phyloP scores from a whole-genome alignment of 371 early-diverging fungal genomes.

The Mucor indicus region DNA sequence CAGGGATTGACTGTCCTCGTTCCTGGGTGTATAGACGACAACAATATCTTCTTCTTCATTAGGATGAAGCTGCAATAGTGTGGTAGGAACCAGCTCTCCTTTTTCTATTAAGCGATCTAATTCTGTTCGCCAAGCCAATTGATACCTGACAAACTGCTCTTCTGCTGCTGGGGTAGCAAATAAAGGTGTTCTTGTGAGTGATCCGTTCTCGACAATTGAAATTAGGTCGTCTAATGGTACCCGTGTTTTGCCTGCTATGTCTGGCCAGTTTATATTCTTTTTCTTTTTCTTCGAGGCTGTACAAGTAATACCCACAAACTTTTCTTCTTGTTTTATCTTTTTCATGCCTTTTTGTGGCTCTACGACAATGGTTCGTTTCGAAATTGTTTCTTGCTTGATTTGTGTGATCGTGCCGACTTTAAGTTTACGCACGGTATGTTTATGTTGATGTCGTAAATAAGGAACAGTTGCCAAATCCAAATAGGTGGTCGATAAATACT shows the following conservation, averaged over 20 bases:
- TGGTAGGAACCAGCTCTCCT: constrained; percentile 64
- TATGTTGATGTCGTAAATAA: background rate
- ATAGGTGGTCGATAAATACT: constrained; percentile 27
- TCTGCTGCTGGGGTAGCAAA: constrained; percentile 56
- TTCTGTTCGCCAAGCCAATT: constrained; percentile 60
- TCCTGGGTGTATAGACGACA: constrained; percentile 70
- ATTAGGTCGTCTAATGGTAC: constrained; percentile 60
- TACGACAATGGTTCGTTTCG: too few species aligned
- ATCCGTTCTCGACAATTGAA: constrained; percentile 56
- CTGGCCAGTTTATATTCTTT: constrained; percentile 29
- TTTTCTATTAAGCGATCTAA: constrained; percentile 66
- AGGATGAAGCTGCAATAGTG: constrained; percentile 62
- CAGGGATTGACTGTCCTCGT: constrained; percentile 50
- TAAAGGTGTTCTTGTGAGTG: constrained; percentile 58
- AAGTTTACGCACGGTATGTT: too few species aligned
- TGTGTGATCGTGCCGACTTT: too few species aligned
- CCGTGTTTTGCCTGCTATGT: constrained; percentile 37
- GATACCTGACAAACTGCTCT: constrained; percentile 17
- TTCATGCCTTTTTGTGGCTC: too few species aligned
- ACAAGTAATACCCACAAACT: constrained; percentile 12
- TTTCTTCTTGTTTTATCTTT: too few species aligned
- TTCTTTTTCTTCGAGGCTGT: constrained; percentile 21
- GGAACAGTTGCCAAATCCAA: constrained; percentile 35
- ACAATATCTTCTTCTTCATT: constrained; percentile 65
- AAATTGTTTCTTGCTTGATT: too few species aligned